Percentiles rank a stretch among this genome's conserved stretches.
These are phyloP conservation scores for Aquilaria yunnanensis DNA, from an alignment of 345 rosid species.

Conservation along the genomic window DNA sequence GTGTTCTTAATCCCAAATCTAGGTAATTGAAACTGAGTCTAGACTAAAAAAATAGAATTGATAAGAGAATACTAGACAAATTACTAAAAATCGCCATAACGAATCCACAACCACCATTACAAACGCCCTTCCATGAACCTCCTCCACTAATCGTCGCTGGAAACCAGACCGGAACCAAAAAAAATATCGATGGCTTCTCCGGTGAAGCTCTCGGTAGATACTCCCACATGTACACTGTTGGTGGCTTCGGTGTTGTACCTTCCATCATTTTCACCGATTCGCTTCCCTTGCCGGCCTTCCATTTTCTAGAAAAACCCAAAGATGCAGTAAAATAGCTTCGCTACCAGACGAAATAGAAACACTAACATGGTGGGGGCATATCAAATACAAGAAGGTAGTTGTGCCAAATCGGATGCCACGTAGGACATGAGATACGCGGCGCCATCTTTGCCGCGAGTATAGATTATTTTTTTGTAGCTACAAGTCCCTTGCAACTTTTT, in stretches of 20 bases:
- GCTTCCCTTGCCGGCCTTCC: constrained; percentile 25
- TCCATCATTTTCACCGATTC: constrained; percentile 30
- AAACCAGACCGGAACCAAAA: constrained; percentile 35
- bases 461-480: constrained; percentile 19
- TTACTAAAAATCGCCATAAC: constrained; percentile 83
- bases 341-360: constrained; percentile 9
- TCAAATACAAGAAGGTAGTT: constrained; percentile 30
- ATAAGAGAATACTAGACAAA: not conserved
- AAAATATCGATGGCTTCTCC: constrained; percentile 57
- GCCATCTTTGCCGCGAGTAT: constrained; percentile 26
- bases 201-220: constrained; percentile 62
- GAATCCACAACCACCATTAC: constrained; percentile 85
- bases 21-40: not conserved
- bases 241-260: constrained; percentile 19
- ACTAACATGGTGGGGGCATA: constrained; percentile 22
- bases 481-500: constrained; percentile 41
- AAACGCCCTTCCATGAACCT: constrained; percentile 68
- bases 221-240: constrained; percentile 60
- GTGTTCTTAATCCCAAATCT: not conserved
- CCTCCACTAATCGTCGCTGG: constrained; percentile 23
- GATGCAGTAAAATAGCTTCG: no score
- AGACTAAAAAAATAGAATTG: not conserved
- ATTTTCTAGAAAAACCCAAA: not conserved
- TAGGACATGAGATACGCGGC: constrained; percentile 24
- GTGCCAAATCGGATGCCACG: constrained; percentile 58